Evolutionary conservation across 1,284 basidiomycete species (phyloP).

Genomic region (Ustilago loliicola): DNA sequence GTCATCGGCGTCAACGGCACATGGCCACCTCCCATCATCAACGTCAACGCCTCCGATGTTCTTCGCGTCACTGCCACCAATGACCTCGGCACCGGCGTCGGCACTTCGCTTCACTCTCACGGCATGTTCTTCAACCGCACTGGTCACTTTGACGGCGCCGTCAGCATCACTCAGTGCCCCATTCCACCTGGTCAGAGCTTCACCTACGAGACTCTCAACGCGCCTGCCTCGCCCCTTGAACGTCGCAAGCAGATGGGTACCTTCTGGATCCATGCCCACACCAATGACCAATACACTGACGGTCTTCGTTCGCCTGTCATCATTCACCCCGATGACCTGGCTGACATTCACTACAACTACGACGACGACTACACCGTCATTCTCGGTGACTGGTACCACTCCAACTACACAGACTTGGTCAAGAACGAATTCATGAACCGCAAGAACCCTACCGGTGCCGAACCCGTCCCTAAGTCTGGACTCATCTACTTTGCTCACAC

Average conservation of each 20-base stretch:
- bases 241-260: constrained; percentile 70
- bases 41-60: constrained; percentile 65
- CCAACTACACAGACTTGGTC: constrained; percentile 58
- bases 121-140: constrained; percentile 66
- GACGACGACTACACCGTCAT: constrained; percentile 92
- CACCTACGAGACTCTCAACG: constrained; percentile 58
- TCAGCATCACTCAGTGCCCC: constrained; percentile 67
- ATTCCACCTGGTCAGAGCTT: constrained; percentile 60
- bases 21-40: constrained; percentile 65
- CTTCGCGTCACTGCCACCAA: constrained; percentile 64
- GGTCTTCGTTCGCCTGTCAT: constrained; percentile 67
- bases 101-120: constrained; percentile 66
- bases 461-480: constrained; percentile 74
- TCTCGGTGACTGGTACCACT: constrained; percentile 80
- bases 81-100: constrained; percentile 52
- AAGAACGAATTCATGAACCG: constrained; percentile 77
- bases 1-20: constrained; percentile 65
- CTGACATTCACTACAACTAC: constrained; percentile 75
- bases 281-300: constrained; percentile 65
- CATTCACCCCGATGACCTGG: constrained; percentile 65
- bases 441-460: constrained; percentile 70
- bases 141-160: constrained; percentile 61
- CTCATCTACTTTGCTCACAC: constrained; percentile 85
- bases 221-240: constrained; percentile 35
- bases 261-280: constrained; percentile 72